phyloP scores from a whole-genome alignment of 768 basidiomycete species.

The Tricholomella constricta region DNA sequence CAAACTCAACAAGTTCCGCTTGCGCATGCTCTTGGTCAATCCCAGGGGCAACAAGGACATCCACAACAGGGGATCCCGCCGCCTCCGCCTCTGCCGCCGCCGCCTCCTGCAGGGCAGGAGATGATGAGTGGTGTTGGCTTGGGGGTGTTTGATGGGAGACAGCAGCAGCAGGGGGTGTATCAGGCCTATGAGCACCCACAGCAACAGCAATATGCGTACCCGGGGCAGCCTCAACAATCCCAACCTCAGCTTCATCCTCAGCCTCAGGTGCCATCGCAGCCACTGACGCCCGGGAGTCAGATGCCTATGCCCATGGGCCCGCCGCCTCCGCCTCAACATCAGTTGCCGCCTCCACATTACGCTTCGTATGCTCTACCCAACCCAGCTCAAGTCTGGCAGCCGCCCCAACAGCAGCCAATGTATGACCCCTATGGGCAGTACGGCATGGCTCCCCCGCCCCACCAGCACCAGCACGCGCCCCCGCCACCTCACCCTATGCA shows the following conservation, averaged over 20 bases:
- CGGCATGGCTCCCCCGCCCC: background rate
- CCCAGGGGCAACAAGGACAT: conserved; percentile 4
- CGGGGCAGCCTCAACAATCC: background rate
- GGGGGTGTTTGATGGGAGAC: conserved; percentile 1
- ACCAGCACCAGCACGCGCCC: conserved; percentile 1
- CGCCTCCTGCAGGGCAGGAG: background rate
- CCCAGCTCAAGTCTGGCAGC: background rate
- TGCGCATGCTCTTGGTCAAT: conserved; percentile 2
- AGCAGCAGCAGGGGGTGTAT: background rate
- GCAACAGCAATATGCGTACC: conserved; percentile 5
- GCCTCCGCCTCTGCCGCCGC: background rate
- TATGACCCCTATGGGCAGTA: too few relatives aligned
- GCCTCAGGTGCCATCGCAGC: background rate
- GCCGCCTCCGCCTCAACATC: background rate
- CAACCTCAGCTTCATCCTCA: background rate
- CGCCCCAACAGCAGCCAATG: background rate
- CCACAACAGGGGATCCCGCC: background rate
- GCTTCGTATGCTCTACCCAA: background rate
- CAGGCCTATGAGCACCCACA: background rate
- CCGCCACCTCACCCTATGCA: background rate
- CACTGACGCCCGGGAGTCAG: background rate
- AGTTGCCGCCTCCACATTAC: background rate
- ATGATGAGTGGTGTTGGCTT: background rate
- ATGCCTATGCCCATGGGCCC: background rate
- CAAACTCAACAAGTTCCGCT: background rate